Base-by-base conservation (phyloP, 2,329 filamentous ascomycete genomes). In the Alternaria rosae region DNA sequence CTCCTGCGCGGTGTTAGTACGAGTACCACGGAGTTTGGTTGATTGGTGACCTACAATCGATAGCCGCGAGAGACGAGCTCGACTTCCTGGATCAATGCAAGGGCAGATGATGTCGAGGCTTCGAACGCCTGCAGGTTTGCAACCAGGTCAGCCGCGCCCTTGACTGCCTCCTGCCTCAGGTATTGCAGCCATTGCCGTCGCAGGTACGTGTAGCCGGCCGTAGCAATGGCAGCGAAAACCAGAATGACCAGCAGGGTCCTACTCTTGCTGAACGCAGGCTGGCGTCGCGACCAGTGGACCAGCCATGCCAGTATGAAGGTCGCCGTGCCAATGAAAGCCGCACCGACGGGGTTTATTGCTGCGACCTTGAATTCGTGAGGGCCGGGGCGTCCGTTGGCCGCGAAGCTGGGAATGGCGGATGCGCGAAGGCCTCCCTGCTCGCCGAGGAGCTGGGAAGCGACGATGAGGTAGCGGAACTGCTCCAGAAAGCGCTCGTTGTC, bases 61-160 rank as follows among this genome's bases (percentile, higher is more conserved):
- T 97, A 97, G 21, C 94, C 94, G 70, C 94, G 88, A 28, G 94
- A 96, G 25, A 97, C 93, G 30, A 97, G 85, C 81, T 97, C 94
- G n/a, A 97, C 93, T 80, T 97, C 94, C 78, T 97, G 94, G 65
- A 97, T 90, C 62, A 97, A 86, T 38, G 91, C 89, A 57, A 97
- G 84, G 3, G 92, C 91, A 30, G 92, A 91, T 41, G 89, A 89
- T 42, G 88, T 89, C 21, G 90, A 90, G 42, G 89, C 88, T 79
- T 97, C 93, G 70, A 96, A 93, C 52, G 90, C 88, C 74, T 96
- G 92, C 41, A 93, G 89, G 72, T 88, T 89, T 48, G 87, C 84
- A 47, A 95, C 89, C 67, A 97, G 88, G 1, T 84, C 81, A 11
- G 88, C 87, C 6, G 91, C 88, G 65, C 90, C 88, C 32, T 88